Evolutionary conservation across 2,329 filamentous ascomycete genomes (phyloP).

Genomic region (Xylaria sp.): DNA sequence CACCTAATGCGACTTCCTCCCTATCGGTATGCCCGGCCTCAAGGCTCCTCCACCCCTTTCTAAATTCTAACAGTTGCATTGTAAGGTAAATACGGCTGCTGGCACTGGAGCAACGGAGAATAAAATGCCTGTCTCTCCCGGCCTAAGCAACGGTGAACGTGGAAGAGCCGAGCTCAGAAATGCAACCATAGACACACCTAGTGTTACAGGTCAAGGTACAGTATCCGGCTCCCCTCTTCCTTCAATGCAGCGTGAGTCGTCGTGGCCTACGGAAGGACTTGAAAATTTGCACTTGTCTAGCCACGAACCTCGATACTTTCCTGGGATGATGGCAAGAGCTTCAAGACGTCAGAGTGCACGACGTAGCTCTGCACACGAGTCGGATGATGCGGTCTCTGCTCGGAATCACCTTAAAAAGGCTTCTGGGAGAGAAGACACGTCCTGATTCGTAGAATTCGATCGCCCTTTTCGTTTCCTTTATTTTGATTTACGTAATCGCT

Average conservation of each 20-base stretch:
- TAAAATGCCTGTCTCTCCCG: constrained; percentile 18
- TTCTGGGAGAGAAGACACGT: constrained; percentile 31
- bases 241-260: constrained; percentile 41
- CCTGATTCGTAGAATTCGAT: neutral
- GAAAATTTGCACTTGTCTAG: constrained; percentile 58
- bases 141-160: constrained; percentile 11
- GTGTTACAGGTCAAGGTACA: constrained; percentile 12
- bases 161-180: constrained; percentile 25
- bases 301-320: constrained; percentile 72
- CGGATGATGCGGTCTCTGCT: constrained; percentile 40
- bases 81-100: constrained; percentile 42
- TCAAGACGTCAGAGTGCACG: constrained; percentile 52
- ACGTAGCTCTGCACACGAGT: constrained; percentile 47
- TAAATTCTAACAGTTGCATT: constrained; percentile 33
- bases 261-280: constrained; percentile 47
- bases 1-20: constrained; percentile 36
- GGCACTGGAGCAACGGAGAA: constrained; percentile 29
- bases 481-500: neutral
- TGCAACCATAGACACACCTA: constrained; percentile 25
- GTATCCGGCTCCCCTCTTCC: constrained; percentile 30
- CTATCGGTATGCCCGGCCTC: constrained; percentile 9
- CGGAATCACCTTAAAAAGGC: constrained; percentile 29
- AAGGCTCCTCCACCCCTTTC: neutral
- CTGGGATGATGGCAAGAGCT: constrained; percentile 67
- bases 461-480: neutral